Conservation (phyloP, 345 rosid species). For the Streptanthus diversifolius region DNA sequence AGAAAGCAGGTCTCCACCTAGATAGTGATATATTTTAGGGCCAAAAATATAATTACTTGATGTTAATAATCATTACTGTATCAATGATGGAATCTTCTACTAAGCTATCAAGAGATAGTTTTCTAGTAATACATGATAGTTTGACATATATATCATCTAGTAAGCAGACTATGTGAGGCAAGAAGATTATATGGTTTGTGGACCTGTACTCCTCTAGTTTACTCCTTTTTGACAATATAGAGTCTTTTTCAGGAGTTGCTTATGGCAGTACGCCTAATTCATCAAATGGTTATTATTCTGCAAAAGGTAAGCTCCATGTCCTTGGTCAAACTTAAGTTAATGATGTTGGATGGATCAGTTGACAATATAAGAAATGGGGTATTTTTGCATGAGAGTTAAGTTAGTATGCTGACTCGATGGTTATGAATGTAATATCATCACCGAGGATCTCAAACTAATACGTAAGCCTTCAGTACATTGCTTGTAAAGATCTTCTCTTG, state of each 20-base stretch:
- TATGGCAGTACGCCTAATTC: slow-evolving; percentile 75
- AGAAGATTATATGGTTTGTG: neutral
- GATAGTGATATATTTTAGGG: neutral
- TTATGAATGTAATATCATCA: neutral
- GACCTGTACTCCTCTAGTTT: slow-evolving; percentile 13
- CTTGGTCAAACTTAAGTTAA: slow-evolving; percentile 15
- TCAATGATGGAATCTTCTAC: neutral
- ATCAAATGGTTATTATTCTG: slow-evolving; percentile 77
- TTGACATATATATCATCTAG: neutral
- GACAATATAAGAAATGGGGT: neutral
- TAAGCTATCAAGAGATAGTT: neutral
- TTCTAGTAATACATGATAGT: neutral
- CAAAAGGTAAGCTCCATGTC: slow-evolving; percentile 71
- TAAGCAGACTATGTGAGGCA: neutral
- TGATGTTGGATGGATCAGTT: slow-evolving; percentile 9
- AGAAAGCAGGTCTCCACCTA: slow-evolving; percentile 6
- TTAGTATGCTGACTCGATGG: slow-evolving; percentile 18
- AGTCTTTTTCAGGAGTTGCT: slow-evolving; percentile 85
- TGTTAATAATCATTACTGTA: neutral
- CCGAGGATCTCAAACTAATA: neutral
- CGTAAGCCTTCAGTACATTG: neutral
- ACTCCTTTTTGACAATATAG: slow-evolving; percentile 46
- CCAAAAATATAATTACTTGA: neutral
- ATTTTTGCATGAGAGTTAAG: slow-evolving; percentile 1
- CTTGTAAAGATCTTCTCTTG: neutral